These are phyloP conservation scores for Xylaria castorea DNA, from an alignment of 495 filamentous ascomycete genomes.

Conservation along the genomic window DNA sequence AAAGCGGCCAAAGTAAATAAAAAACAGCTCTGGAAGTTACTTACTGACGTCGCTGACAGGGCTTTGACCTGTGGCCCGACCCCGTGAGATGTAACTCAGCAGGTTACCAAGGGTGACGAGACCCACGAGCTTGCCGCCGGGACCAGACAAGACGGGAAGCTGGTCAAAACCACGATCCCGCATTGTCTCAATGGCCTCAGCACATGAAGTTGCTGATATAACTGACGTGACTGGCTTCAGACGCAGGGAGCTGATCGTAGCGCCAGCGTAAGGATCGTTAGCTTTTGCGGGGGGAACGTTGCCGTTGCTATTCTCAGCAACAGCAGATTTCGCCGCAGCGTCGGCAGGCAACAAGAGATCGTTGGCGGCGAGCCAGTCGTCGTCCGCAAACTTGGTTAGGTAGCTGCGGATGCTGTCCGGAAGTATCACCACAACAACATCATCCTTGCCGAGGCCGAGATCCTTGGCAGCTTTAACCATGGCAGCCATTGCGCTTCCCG, in stretches of 20 bases:
- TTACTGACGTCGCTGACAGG: conserved; percentile 77
- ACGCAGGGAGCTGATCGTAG: conserved; percentile 79
- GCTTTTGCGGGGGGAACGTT: conserved; percentile 34
- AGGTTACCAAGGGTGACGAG: conserved; percentile 93
- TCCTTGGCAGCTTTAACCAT: conserved; percentile 81
- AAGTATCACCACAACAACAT: conserved; percentile 87
- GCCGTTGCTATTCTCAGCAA: conserved; percentile 54
- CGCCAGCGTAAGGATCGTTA: conserved; percentile 69
- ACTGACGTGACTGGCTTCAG: conserved; percentile 93
- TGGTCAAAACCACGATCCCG: conserved; percentile 96
- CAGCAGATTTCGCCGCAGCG: conserved; percentile 42
- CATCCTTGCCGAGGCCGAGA: conserved; percentile 71
- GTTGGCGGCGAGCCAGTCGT: conserved; percentile 97
- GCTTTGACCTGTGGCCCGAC: conserved; percentile 72
- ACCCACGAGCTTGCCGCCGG: conserved; percentile 76
- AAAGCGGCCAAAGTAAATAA: background rate
- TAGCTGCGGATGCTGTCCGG: conserved; percentile 98
- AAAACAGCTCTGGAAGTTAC: background rate
- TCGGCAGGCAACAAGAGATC: conserved; percentile 70
- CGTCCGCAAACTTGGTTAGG: conserved; percentile 98
- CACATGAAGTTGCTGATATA: conserved; percentile 67
- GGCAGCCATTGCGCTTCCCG: conserved; percentile 90
- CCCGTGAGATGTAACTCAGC: conserved; percentile 84
- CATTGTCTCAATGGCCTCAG: conserved; percentile 94
- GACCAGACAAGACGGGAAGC: conserved; percentile 80